A percentile compares a stretch with the other conserved stretches of the same genome.
Evolutionary conservation across 305 asterid species (phyloP).

Genomic region (Fraxinus velutina): DNA sequence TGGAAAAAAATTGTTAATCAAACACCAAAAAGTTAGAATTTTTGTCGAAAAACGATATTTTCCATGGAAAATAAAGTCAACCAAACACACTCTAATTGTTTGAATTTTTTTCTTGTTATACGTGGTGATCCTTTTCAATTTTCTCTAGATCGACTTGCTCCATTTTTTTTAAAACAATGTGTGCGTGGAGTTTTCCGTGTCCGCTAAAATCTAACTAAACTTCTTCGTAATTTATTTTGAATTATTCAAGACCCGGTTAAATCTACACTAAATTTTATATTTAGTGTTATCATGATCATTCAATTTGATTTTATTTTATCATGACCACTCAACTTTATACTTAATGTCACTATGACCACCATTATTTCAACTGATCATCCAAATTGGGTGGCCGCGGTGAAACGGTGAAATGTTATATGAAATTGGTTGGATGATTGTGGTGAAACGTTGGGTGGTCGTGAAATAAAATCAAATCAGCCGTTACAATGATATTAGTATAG

Average conservation of each 20-base stretch:
- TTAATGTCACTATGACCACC: not conserved
- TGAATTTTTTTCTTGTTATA: not conserved
- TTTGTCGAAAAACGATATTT: too few species aligned
- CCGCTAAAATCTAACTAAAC: slow-evolving; percentile 15
- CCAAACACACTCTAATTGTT: too few species aligned
- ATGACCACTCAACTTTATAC: too few species aligned
- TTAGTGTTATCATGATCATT: not conserved
- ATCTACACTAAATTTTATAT: too few species aligned
- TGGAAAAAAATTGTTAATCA: not conserved
- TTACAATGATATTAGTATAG: too few species aligned
- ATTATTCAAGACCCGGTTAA: not conserved
- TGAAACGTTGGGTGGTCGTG: not conserved
- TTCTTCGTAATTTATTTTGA: slow-evolving; percentile 3
- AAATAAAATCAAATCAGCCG: not conserved
- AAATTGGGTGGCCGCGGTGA: not conserved
- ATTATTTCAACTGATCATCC: not conserved
- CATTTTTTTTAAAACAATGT: not conserved
- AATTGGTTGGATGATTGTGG: not conserved
- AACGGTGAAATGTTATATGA: not conserved
- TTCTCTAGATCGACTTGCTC: not conserved
- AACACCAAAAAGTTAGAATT: not conserved
- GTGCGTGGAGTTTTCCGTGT: not conserved
- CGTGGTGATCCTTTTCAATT: not conserved
- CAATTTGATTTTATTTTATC: not conserved
- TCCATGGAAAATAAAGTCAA: not conserved